Evolutionary conservation across 2,329 filamentous ascomycete genomes (phyloP).

Genomic region (Aspergillus latus): DNA sequence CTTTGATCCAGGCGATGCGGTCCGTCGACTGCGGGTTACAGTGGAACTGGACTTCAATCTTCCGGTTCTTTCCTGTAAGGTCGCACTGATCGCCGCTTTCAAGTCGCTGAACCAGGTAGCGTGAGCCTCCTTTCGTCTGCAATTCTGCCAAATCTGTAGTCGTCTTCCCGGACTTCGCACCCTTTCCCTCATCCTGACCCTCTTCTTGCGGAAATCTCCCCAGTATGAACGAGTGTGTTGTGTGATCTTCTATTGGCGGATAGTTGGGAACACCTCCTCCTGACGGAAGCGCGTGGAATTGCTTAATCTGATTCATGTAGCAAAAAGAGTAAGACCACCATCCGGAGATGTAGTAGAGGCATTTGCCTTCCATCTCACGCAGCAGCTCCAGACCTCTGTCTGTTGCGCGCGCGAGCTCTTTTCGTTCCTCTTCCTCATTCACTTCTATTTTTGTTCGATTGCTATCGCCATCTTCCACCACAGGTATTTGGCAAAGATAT

Average conservation of each 20-base stretch:
- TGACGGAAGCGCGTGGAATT: constrained; percentile 81
- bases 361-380: constrained; percentile 71
- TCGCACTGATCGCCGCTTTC: constrained; percentile 81
- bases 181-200: constrained; percentile 33
- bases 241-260: constrained; percentile 74
- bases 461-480: constrained; percentile 62
- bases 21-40: constrained; percentile 75
- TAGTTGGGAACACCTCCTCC: constrained; percentile 65
- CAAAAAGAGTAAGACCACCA: constrained; percentile 98
- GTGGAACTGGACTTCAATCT: constrained; percentile 76
- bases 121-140: constrained; percentile 77
- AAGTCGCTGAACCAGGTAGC: constrained; percentile 81
- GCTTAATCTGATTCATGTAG: constrained; percentile 81
- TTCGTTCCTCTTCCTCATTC: constrained; percentile 68
- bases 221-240: constrained; percentile 73
- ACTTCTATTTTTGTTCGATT: constrained; percentile 66
- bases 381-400: constrained; percentile 78
- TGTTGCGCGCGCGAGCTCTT: constrained; percentile 74
- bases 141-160: constrained; percentile 59
- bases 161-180: constrained; percentile 29
- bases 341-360: constrained; percentile 79
- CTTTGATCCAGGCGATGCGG: constrained; percentile 88
- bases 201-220: constrained; percentile 57
- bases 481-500: constrained; percentile 83
- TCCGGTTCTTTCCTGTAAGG: constrained; percentile 75